These are phyloP conservation scores for Picochlorum sp. DNA, from an alignment of 139 green algal species.

Conservation along the genomic window DNA sequence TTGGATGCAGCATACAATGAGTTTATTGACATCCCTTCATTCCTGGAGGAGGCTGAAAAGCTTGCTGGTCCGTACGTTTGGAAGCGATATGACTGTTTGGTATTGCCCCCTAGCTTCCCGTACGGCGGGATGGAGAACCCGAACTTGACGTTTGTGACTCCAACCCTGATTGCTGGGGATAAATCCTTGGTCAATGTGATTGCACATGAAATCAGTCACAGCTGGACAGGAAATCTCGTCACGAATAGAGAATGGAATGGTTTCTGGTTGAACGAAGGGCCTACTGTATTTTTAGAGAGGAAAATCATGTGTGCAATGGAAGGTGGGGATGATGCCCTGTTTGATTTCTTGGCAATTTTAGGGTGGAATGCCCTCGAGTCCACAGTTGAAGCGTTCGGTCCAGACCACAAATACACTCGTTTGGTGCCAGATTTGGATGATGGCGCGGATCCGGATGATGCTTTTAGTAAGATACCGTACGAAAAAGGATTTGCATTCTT, in stretches of 20 bases:
- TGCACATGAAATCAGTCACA: slow-evolving; percentile 89
- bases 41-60: slow-evolving; percentile 61
- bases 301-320: slow-evolving; percentile 71
- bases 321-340: slow-evolving; percentile 35
- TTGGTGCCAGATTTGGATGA: slow-evolving; percentile 47
- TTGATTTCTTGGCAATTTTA: slow-evolving; percentile 33
- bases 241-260: slow-evolving; percentile 75
- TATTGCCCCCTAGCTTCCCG: slow-evolving; percentile 85
- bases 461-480: slow-evolving; percentile 59
- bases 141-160: slow-evolving; percentile 82
- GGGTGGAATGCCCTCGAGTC: slow-evolving; percentile 28
- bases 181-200: slow-evolving; percentile 64
- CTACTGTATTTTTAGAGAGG: slow-evolving; percentile 74
- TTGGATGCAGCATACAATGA: slow-evolving; percentile 76
- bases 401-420: slow-evolving; percentile 46
- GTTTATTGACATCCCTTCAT: slow-evolving; percentile 78
- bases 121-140: slow-evolving; percentile 72
- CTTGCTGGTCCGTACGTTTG: slow-evolving; percentile 86
- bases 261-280: slow-evolving; percentile 73
- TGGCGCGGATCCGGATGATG: slow-evolving; percentile 81
- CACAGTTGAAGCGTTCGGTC: slow-evolving; percentile 24
- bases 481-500: slow-evolving; percentile 81
- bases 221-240: slow-evolving; percentile 87
- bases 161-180: slow-evolving; percentile 87
- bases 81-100: slow-evolving; percentile 86